phyloP scores from a whole-genome alignment of 495 filamentous ascomycete genomes.

The Pseudotulostoma volvatum region DNA sequence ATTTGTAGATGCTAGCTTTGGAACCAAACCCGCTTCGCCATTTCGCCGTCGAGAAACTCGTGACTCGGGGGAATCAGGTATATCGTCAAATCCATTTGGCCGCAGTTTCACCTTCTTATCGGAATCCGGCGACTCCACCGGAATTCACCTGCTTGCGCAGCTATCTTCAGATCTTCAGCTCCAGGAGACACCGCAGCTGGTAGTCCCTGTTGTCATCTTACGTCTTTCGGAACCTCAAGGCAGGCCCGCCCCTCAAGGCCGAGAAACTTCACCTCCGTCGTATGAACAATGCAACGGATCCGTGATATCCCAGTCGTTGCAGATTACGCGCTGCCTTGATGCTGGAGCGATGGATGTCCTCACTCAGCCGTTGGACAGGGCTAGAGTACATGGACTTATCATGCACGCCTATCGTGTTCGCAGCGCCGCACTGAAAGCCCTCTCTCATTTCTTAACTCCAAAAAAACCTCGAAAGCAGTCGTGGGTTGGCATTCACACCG shows the following conservation, averaged over 20 bases:
- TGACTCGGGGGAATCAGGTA: slow-evolving; percentile 19
- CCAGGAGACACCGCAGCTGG: slow-evolving; percentile 51
- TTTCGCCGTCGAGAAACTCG: slow-evolving; percentile 24
- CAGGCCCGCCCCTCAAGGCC: neutral
- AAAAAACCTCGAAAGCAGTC: slow-evolving; percentile 66
- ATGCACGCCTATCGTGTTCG: slow-evolving; percentile 71
- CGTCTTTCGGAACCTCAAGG: slow-evolving; percentile 15
- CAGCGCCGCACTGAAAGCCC: slow-evolving; percentile 50
- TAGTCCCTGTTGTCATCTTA: slow-evolving; percentile 59
- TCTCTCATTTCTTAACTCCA: slow-evolving; percentile 44
- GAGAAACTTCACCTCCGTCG: neutral
- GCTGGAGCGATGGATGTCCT: slow-evolving; percentile 76
- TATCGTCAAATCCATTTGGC: slow-evolving; percentile 14
- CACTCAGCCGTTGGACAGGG: slow-evolving; percentile 52
- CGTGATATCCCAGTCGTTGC: slow-evolving; percentile 13
- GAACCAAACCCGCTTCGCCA: slow-evolving; percentile 15
- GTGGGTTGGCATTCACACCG: slow-evolving; percentile 78
- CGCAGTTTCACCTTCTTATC: slow-evolving; percentile 29
- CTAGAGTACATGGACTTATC: slow-evolving; percentile 53
- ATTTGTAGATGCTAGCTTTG: slow-evolving; percentile 52
- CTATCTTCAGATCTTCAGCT: slow-evolving; percentile 55
- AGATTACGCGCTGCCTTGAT: slow-evolving; percentile 55
- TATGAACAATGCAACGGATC: neutral
- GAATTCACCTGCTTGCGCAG: slow-evolving; percentile 48
- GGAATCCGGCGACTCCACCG: slow-evolving; percentile 43